These are phyloP conservation scores for Globisporangium emineosum DNA, from an alignment of 352 stramenopile species.

Conservation along the genomic window DNA sequence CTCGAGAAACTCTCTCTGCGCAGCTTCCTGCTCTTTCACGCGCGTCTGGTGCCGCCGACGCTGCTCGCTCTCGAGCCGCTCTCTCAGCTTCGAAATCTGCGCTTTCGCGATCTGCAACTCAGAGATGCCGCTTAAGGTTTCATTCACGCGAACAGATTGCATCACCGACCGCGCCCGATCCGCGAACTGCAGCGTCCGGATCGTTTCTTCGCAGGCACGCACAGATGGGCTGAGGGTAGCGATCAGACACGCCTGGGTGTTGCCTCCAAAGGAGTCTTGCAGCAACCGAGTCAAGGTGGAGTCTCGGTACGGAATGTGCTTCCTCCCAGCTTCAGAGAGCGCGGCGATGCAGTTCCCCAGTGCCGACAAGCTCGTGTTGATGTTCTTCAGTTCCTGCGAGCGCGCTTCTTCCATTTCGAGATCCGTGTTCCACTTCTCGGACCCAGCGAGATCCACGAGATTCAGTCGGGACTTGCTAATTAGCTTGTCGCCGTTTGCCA, in stretches of 20 bases:
- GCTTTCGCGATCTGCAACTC: constrained; percentile 59
- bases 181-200: constrained; percentile 77
- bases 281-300: constrained; percentile 87
- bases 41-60: constrained; percentile 41
- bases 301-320: constrained; percentile 90
- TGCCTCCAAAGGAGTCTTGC: constrained; percentile 79
- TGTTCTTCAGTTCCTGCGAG: constrained; percentile 84
- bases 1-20: constrained; percentile 44
- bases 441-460: constrained; percentile 76
- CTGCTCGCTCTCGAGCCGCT: constrained; percentile 49
- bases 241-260: constrained; percentile 70
- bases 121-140: constrained; percentile 40
- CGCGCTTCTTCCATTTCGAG: constrained; percentile 68
- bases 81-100: constrained; percentile 51
- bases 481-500: constrained; percentile 35
- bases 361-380: constrained; percentile 89
- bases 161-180: constrained; percentile 71
- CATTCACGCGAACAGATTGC: constrained; percentile 70
- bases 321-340: constrained; percentile 68
- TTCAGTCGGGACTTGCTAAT: constrained; percentile 57
- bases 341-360: constrained; percentile 91
- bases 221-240: constrained; percentile 55
- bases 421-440: constrained; percentile 84
- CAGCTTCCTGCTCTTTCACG: constrained; percentile 52
- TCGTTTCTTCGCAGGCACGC: constrained; percentile 55